Base-by-base conservation (phyloP, 495 filamentous ascomycete species). In the Sabuloglossum arenarium region DNA sequence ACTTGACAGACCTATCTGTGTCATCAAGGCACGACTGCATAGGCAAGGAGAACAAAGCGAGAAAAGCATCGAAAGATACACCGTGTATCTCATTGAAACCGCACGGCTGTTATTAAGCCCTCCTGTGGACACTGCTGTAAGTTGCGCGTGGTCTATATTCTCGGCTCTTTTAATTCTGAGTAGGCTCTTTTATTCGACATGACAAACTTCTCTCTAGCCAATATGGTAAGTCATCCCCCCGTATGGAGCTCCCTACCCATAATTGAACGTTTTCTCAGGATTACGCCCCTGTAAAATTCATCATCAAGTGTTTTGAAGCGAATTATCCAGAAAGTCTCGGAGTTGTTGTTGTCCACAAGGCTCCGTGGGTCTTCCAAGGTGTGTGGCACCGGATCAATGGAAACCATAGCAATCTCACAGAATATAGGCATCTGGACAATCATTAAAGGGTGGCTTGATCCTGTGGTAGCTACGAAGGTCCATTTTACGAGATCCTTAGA, bases 251-350 rank as follows among this genome's bases (percentile, higher is more conserved):
- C 39, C 61, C n/a, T 2, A 12, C 55, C 19, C 10, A 10, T 53
- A 53, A 60, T 16, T n/a, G 8, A 24, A 27, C 12, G 5, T 39
- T 11, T 28, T 23, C 43, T 47, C 32, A 88, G 85, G 91, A 98
- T 65, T 97, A 97, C 65, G 78, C 86, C 0, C 91, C 91, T 0
- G 87, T 98, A 25, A 97, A 90, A 63, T 97, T 96, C 73, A 94
- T 98, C 79, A 96, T 97, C 71, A 94, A 94, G 71, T 94, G 88
- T 69, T 98, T 98, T 66, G 93, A 97, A 70, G 93, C 91, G 53
- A 97, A 98, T 68, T 98, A 97, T 65, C 91, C 93, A 27, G 93
- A 97, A 66, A 85, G 77, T 53, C 73, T 98, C 0, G 91, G 93
- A 49, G 73, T 86, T 6, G 88, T 97, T 6, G 80, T 97, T n/a